Evolutionary conservation across 306 rosid genomes (phyloP).

Genomic region (Quercus variabilis): DNA sequence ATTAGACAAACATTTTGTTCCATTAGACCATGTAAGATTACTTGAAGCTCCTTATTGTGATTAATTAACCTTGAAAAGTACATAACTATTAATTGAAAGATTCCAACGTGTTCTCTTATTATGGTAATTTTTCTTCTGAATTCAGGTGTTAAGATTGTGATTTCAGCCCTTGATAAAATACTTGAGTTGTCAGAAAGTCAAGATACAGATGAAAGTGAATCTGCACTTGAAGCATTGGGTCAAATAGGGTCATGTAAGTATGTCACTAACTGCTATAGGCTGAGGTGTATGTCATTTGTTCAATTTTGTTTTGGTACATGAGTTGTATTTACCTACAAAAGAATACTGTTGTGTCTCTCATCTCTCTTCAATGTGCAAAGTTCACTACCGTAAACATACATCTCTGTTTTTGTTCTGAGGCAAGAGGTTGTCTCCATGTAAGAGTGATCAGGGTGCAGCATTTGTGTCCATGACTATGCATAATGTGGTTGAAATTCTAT

Average conservation of each 20-base stretch:
- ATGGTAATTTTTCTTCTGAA: constrained; percentile 18
- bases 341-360: background rate
- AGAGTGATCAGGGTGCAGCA: background rate
- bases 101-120: constrained; percentile 5
- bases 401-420: background rate
- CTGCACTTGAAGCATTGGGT: constrained; percentile 91
- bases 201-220: constrained; percentile 70
- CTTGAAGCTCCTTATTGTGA: background rate
- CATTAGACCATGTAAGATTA: background rate
- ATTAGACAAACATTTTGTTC: background rate
- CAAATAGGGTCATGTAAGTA: constrained; percentile 86
- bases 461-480: background rate
- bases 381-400: background rate
- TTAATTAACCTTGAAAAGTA: background rate
- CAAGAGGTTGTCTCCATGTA: background rate
- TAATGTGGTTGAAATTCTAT: background rate
- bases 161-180: constrained; percentile 63
- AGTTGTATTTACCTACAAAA: background rate
- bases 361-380: background rate
- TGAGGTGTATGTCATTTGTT: background rate
- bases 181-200: constrained; percentile 53
- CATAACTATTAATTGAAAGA: background rate
- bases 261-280: constrained; percentile 13
- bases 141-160: constrained; percentile 57
- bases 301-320: background rate